Percentiles rank a stretch among this genome's conserved stretches.
Evolutionary conservation across 139 green algal genomes (phyloP).

Genomic region (Spirogloea muscicola): DNA sequence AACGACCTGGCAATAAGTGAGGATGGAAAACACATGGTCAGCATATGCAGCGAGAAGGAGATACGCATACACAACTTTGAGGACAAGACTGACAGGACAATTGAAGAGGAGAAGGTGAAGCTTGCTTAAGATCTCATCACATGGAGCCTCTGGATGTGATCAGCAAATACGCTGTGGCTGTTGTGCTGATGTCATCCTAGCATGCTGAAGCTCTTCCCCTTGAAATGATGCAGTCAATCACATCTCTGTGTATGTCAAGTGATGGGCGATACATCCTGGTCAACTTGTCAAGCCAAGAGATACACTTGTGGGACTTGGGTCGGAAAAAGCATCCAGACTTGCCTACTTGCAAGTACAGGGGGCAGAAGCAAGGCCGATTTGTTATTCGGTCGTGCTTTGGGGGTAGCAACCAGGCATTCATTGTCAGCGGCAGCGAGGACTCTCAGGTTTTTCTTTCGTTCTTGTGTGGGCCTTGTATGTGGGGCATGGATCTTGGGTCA

Average conservation of each 20-base stretch:
- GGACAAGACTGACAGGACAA: conserved; percentile 51
- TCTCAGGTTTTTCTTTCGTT: too few species aligned
- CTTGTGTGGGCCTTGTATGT: too few species aligned
- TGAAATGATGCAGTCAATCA: conserved; percentile 58
- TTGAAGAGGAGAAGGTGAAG: conserved; percentile 59
- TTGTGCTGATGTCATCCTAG: too few species aligned
- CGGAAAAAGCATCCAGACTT: not conserved
- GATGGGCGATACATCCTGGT: conserved; percentile 62
- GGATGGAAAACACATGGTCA: conserved; percentile 58
- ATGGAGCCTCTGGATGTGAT: too few species aligned
- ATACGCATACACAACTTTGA: conserved; percentile 57
- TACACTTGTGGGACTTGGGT: conserved; percentile 49
- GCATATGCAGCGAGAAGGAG: conserved; percentile 62
- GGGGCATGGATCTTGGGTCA: too few species aligned
- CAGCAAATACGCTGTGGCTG: too few species aligned
- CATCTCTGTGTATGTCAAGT: conserved; percentile 58
- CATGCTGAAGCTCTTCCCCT: too few species aligned
- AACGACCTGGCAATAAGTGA: conserved; percentile 72
- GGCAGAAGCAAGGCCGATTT: conserved; percentile 61
- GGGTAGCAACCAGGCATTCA: conserved; percentile 65
- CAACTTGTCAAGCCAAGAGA: conserved; percentile 41
- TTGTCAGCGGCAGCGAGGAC: conserved; percentile 70
- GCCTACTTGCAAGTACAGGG: conserved; percentile 29
- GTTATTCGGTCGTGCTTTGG: conserved; percentile 85
- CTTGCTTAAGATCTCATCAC: too few species aligned